Conservation (phyloP, 148 eudicot species). For the Rhododendron molle region DNA sequence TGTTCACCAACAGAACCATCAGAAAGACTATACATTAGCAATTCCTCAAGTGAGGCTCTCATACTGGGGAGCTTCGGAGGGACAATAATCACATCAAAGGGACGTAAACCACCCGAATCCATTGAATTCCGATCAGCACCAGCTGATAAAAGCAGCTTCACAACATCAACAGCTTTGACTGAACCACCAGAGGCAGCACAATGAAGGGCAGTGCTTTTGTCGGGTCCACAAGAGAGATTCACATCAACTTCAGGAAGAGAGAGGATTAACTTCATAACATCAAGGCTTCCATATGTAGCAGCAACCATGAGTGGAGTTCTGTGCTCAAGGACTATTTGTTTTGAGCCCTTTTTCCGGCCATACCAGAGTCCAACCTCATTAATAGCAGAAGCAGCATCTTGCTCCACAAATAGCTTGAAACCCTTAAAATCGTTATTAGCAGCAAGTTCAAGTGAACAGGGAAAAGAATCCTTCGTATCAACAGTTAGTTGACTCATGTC, state of each 20-base stretch:
- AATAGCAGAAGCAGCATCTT: constrained; percentile 23
- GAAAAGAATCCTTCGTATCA: constrained; percentile 35
- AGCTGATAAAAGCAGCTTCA: constrained; percentile 56
- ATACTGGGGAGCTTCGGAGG: constrained; percentile 51
- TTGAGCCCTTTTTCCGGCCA: constrained; percentile 44
- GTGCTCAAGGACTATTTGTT: constrained; percentile 55
- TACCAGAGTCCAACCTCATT: constrained; percentile 57
- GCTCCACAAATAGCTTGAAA: constrained; percentile 34
- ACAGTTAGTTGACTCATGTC: constrained; percentile 28
- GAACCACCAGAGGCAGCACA: constrained; percentile 80
- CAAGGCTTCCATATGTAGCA: constrained; percentile 62
- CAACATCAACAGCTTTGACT: constrained; percentile 43
- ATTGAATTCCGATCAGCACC: constrained; percentile 54
- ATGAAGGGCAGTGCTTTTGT: constrained; percentile 72
- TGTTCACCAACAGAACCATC: constrained; percentile 31
- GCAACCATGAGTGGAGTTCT: constrained; percentile 77
- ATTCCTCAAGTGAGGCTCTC: constrained; percentile 48
- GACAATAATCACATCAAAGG: constrained; percentile 62
- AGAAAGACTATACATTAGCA: constrained; percentile 37
- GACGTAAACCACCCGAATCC: constrained; percentile 49
- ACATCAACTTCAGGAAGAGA: constrained; percentile 50
- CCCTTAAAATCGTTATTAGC: constrained; percentile 60
- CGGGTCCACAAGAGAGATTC: constrained; percentile 44
- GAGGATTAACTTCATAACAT: constrained; percentile 51
- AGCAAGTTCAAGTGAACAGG: constrained; percentile 59